Conservation (phyloP, 1,139 yeast species). For the Yamadazyma dushanensis region DNA sequence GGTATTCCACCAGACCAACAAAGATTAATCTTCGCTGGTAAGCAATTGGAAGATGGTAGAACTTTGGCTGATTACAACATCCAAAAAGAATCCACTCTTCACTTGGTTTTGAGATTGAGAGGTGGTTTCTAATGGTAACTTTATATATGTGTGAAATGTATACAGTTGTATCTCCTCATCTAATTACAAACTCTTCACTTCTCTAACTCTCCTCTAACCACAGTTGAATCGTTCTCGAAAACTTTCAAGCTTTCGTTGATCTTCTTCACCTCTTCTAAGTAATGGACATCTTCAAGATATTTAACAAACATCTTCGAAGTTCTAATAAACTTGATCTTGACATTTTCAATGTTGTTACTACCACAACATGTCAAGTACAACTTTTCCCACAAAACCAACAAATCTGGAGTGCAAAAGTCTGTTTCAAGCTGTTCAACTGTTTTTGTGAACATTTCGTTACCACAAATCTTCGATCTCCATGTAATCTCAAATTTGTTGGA, state of each 20-base stretch:
- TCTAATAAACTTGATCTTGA: conserved; percentile 50
- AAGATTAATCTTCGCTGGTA: conserved; percentile 97
- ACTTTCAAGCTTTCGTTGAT: conserved; percentile 25
- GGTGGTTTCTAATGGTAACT: conserved; percentile 48
- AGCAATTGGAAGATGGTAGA: conserved; percentile 97
- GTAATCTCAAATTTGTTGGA: conserved; percentile 40
- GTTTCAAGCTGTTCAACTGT: conserved; percentile 13
- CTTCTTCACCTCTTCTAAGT: conserved; percentile 14
- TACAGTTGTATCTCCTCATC: not conserved
- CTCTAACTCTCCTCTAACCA: conserved; percentile 30
- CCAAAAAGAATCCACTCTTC: conserved; percentile 70
- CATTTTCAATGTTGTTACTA: conserved; percentile 59
- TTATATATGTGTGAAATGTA: conserved; percentile 2
- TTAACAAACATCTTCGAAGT: conserved; percentile 24
- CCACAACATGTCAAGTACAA: conserved; percentile 34
- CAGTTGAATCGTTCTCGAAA: conserved; percentile 32
- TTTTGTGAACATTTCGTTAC: conserved; percentile 36
- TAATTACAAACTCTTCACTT: conserved; percentile 5
- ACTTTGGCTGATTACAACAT: conserved; percentile 48
- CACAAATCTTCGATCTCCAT: conserved; percentile 58
- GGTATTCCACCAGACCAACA: conserved; percentile 99
- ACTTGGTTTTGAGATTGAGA: conserved; percentile 95
- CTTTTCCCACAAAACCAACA: conserved; percentile 25
- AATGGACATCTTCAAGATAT: conserved; percentile 17
- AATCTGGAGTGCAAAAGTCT: conserved; percentile 12